Evolutionary conservation across 2,329 filamentous ascomycete genomes (phyloP).

Genomic region (Pseudogymnoascus sp.): DNA sequence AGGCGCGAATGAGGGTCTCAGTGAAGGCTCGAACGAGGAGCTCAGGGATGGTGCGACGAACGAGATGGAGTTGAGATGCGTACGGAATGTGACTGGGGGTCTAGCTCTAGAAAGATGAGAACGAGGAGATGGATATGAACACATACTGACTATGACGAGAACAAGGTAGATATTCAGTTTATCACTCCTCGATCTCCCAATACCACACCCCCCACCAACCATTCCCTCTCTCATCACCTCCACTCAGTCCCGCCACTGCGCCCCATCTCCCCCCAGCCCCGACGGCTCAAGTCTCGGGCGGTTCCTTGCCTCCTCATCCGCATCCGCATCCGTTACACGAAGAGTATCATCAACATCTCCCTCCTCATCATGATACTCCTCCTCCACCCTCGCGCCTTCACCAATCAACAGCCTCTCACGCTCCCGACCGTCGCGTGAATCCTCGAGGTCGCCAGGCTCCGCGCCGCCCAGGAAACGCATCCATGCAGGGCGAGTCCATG

Average conservation of each 20-base stretch:
- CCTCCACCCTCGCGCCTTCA: conserved; percentile 11
- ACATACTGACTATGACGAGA: too few relatives aligned
- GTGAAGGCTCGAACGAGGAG: neutral
- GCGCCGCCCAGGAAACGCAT: conserved; percentile 15
- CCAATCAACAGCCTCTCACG: conserved; percentile 22
- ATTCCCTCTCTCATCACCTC: neutral
- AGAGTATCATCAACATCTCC: conserved; percentile 21
- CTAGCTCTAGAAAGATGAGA: neutral
- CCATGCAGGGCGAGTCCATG: conserved; percentile 19
- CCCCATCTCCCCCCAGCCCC: conserved; percentile 15
- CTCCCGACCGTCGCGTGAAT: conserved; percentile 18
- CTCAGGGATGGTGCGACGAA: neutral
- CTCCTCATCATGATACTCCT: conserved; percentile 10
- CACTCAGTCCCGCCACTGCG: conserved; percentile 20
- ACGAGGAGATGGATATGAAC: neutral
- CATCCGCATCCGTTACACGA: neutral
- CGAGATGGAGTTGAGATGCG: neutral
- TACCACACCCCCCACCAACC: neutral
- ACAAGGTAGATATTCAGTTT: neutral
- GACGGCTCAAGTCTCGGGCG: conserved; percentile 23
- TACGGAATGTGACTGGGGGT: neutral
- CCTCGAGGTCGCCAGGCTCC: conserved; percentile 10
- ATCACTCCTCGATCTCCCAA: neutral
- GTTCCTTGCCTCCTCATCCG: conserved; percentile 7
- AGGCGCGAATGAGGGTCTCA: neutral